Base-by-base conservation (phyloP, 1,139 yeast genomes). In the Scheffersomyces lignicola region DNA sequence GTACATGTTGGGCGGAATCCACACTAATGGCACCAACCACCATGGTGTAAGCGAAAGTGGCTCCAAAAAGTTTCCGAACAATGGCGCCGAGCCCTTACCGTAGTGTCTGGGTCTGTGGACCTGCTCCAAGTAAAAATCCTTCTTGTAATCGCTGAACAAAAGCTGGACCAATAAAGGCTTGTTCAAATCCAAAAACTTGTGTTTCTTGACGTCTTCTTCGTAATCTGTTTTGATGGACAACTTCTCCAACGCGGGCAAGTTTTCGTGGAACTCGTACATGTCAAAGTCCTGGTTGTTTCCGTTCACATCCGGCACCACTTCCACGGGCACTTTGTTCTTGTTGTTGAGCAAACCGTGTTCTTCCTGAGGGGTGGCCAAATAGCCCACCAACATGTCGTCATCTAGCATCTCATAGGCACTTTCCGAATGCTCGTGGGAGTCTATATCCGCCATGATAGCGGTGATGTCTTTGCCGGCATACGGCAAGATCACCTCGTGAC, bases 101-200 rank as follows among this genome's bases (percentile, higher is more conserved):
- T 68, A 70, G 62, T 92, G 98, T 56, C 98, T 82, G 37, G 98
- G 98, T 60, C 97, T 80, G 62, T 92, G 98, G 30, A 92, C 94
- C 63, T 92, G 97, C 57, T 89, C 96, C 54, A 92, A 72, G 60
- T 92, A 92, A 54, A 92, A 92, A 33, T 86, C 95, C 58, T 87
- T 90, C 30, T 84, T 54, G 68, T 88, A 92, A 31, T 76, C 72
- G 28, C 89, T 80, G 42, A 74, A 70, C 41, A 87, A 62, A 34
- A 92, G 86, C 65, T 92, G 98, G 62, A 76, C 57, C 36, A 92
- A 65, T 49, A 92, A 69, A 1, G 98, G 95, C 58, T 78, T 80
- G 51, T 73, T 79, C 54, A 92, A 76, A 57, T 92, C 97, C 51
- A 92, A 70, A 58, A 92, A 92, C 58, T 85, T 75, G 70, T 92